Evolutionary conservation across 2,329 filamentous ascomycete species (phyloP).

Genomic region (Nannizziopsis barbatae): DNA sequence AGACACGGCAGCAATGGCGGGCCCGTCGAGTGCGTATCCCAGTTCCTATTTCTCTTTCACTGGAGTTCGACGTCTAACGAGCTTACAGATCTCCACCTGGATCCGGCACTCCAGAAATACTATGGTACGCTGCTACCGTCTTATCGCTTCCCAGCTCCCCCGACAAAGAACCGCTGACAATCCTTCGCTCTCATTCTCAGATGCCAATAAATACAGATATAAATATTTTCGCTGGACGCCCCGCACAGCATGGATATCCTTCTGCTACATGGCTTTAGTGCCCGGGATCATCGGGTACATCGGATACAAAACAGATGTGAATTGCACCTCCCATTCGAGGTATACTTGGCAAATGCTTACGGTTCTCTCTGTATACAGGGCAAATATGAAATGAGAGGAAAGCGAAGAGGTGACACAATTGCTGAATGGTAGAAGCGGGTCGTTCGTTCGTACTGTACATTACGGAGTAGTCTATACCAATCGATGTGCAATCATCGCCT

Average conservation of each 20-base stretch:
- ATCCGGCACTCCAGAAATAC: slow-evolving; percentile 40
- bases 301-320: slow-evolving; percentile 75
- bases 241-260: slow-evolving; percentile 65
- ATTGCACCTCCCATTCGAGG: slow-evolving; percentile 29
- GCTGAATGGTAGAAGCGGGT: slow-evolving; percentile 52
- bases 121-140: slow-evolving; percentile 33
- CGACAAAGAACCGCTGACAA: not conserved
- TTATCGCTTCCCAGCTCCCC: not conserved
- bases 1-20: slow-evolving; percentile 11
- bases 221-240: slow-evolving; percentile 93
- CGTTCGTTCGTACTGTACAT: too few species aligned
- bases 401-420: slow-evolving; percentile 77
- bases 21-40: slow-evolving; percentile 9
- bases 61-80: slow-evolving; percentile 33
- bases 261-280: slow-evolving; percentile 64
- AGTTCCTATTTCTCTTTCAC: not conserved
- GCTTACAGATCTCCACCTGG: slow-evolving; percentile 33
- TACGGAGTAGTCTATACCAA: too few species aligned
- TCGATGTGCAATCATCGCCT: too few species aligned
- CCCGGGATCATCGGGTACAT: slow-evolving; percentile 59
- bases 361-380: slow-evolving; percentile 47
- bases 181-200: slow-evolving; percentile 37
- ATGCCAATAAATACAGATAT: slow-evolving; percentile 73
- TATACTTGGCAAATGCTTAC: not conserved
- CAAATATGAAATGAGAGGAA: slow-evolving; percentile 72